phyloP scores from a whole-genome alignment of 371 early-diverging fungal genomes.

The Lichtheimia ornata region DNA sequence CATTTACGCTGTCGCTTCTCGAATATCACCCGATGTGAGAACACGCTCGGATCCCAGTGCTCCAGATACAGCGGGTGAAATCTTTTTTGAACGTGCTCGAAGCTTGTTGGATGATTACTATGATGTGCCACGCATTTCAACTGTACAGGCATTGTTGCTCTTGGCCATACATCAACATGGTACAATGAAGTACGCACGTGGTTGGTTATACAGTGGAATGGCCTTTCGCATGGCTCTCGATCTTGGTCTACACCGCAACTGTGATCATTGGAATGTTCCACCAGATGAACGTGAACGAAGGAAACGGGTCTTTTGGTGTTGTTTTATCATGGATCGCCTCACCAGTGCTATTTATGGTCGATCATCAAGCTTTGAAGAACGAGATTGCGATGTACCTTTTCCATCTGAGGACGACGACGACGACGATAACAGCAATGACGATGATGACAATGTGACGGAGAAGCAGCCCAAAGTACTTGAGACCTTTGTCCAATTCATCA shows the following conservation, averaged over 20 bases:
- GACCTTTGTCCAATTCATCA: slow-evolving; percentile 35
- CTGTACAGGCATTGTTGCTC: slow-evolving; percentile 60
- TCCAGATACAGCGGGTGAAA: slow-evolving; percentile 41
- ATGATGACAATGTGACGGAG: not conserved
- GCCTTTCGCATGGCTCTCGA: slow-evolving; percentile 56
- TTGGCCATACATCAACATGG: slow-evolving; percentile 58
- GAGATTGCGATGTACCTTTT: slow-evolving; percentile 49
- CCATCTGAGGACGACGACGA: slow-evolving; percentile 49
- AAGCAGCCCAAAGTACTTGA: slow-evolving; percentile 23
- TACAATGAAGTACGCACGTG: slow-evolving; percentile 46
- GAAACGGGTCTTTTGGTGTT: slow-evolving; percentile 55
- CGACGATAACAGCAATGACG: slow-evolving; percentile 10
- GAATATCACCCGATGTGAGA: slow-evolving; percentile 39
- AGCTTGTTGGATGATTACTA: slow-evolving; percentile 55
- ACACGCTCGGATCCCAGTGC: slow-evolving; percentile 35
- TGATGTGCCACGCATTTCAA: slow-evolving; percentile 59
- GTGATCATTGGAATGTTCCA: slow-evolving; percentile 45
- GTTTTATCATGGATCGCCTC: slow-evolving; percentile 48
- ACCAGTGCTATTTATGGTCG: slow-evolving; percentile 45
- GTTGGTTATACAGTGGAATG: slow-evolving; percentile 57
- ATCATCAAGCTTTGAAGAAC: slow-evolving; percentile 42
- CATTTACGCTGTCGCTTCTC: slow-evolving; percentile 53
- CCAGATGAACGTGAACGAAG: slow-evolving; percentile 45
- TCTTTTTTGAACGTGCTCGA: slow-evolving; percentile 51
- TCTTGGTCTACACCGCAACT: slow-evolving; percentile 48